These are phyloP conservation scores for Komagataella mondaviorum DNA, from an alignment of 805 yeast genomes.

Conservation along the genomic window DNA sequence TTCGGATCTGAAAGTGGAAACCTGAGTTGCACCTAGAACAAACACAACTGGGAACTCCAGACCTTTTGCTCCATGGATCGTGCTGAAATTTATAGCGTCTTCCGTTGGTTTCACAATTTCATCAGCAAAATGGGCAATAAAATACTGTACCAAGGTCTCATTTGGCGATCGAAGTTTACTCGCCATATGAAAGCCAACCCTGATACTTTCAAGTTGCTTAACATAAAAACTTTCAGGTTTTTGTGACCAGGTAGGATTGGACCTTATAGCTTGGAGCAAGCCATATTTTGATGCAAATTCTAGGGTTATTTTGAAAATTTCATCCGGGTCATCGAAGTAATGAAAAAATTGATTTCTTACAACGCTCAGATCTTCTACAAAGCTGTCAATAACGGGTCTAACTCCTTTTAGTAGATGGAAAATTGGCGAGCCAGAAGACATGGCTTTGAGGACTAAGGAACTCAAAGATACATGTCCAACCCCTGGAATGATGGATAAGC, in stretches of 20 bases:
- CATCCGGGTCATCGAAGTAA: not conserved
- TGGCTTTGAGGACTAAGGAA: not conserved
- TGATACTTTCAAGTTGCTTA: not conserved
- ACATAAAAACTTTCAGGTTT: not conserved
- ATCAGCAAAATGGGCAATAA: slow-evolving; percentile 25
- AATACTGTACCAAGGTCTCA: slow-evolving; percentile 21
- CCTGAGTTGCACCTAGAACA: slow-evolving; percentile 15
- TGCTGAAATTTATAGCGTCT: slow-evolving; percentile 36
- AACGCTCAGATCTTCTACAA: not conserved
- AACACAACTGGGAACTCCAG: slow-evolving; percentile 62
- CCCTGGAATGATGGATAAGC: slow-evolving; percentile 9
- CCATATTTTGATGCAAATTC: not conserved
- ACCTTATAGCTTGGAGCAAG: not conserved
- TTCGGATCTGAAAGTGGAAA: slow-evolving; percentile 8
- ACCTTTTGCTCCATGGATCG: slow-evolving; percentile 67
- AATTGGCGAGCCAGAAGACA: not conserved
- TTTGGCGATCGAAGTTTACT: slow-evolving; percentile 11
- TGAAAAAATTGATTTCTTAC: not conserved
- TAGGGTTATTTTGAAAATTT: not conserved
- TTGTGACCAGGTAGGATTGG: not conserved
- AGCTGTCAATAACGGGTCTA: not conserved
- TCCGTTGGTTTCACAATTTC: slow-evolving; percentile 6
- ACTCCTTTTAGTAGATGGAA: not conserved
- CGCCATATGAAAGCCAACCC: not conserved
- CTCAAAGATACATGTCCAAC: not conserved